Base-by-base conservation (phyloP, 768 basidiomycete species). In the Leucocoprinus birnbaumii region DNA sequence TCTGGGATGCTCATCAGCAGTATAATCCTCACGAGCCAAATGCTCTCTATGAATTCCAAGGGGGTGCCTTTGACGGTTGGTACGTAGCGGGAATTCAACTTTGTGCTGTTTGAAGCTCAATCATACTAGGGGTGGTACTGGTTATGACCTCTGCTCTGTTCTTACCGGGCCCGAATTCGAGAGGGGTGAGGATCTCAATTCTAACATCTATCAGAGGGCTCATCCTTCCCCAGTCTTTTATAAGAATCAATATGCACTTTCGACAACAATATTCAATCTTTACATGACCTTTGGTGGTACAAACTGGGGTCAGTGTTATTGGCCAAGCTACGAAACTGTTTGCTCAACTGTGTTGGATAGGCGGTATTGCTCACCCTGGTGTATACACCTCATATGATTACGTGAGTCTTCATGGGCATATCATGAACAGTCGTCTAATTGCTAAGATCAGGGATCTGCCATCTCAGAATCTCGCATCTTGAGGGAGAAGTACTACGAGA, bases 281-380 rank as follows among this genome's bases (percentile, higher is more conserved):
- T 82, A 81, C 62, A 81, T 81, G 79, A 68, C 75, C 9, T 79
- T 65, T 53, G 79, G 79, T 18, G 79, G 79, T 2, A 80, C 80
- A 0, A 77, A 79, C 46, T 80, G 76, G 76, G 80, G 77, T 53
- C 69, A 69, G 42, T 72, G 72, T 48, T 67, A 69, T 45, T 66
- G 73, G 63, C 74, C 70, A 48, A 70, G 72, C 70, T 54, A 38
- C 0, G n/a, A 22, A 14, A 2, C 10, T 25, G 7, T 6, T n/a
- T 16, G 35, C 19, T 52, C 34, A 51, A 34, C 22, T 45, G 11
- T 31, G 34, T 25, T 18, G n/a, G n/a, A n/a, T 16, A 53, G 52
- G 52, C 3, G 52, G 52, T 38, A 53, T 47, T 24, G 21, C 48
- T 19, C 18, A 25, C 45, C n/a, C 18, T 71, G 73, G 74, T 34